Conservation (phyloP, 306 rosid species). For the Inga laurina region DNA sequence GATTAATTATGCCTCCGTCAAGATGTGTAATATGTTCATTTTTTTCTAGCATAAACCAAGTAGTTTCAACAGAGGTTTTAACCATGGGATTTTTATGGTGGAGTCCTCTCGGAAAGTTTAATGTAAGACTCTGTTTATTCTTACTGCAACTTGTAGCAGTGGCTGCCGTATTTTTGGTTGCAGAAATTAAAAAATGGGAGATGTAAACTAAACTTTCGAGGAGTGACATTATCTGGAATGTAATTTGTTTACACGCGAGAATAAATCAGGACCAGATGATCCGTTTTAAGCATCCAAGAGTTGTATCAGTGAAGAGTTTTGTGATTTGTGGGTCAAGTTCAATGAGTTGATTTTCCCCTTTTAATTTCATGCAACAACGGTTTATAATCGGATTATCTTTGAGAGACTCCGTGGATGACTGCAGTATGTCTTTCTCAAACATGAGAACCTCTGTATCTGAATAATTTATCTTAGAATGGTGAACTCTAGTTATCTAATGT, state of each 20-base stretch:
- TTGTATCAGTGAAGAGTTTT: conserved; percentile 15
- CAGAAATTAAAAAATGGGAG: conserved; percentile 50
- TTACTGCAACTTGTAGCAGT: conserved; percentile 21
- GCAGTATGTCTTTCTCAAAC: no score
- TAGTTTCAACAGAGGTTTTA: conserved; percentile 32
- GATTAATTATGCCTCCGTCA: conserved; percentile 22
- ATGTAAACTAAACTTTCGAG: conserved; percentile 37
- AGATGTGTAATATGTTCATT: conserved; percentile 28
- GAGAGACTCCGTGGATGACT: not conserved
- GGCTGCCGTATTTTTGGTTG: conserved; percentile 32
- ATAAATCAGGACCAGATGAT: conserved; percentile 37
- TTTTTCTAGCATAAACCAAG: conserved; percentile 26
- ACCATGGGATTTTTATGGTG: conserved; percentile 25
- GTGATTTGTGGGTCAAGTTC: not conserved
- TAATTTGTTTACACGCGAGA: conserved; percentile 32
- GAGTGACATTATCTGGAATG: conserved; percentile 32
- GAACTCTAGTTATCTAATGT: not conserved
- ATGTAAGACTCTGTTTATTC: conserved; percentile 27
- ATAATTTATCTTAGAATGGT: not conserved
- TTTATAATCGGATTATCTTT: not conserved
- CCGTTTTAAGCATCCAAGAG: conserved; percentile 13
- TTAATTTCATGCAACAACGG: not conserved
- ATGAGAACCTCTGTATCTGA: not conserved
- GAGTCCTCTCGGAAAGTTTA: conserved; percentile 20
- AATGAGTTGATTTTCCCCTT: not conserved